phyloP scores from a whole-genome alignment of 257 asterid species.

The Rubia yunnanensis region DNA sequence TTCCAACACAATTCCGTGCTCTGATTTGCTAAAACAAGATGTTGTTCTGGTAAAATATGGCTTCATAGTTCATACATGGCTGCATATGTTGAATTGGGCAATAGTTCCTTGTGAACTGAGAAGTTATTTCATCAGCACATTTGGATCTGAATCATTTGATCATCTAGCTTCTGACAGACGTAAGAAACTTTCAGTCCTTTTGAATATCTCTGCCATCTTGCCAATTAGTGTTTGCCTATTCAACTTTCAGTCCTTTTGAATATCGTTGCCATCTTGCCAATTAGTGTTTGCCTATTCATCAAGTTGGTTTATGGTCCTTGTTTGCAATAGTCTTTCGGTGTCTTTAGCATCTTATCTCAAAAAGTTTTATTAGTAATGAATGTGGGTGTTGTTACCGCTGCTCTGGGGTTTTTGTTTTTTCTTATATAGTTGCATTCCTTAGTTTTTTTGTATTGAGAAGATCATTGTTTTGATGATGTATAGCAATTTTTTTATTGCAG shows the following conservation, averaged over 20 bases:
- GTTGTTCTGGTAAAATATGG: not conserved
- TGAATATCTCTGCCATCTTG: not conserved
- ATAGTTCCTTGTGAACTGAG: not conserved
- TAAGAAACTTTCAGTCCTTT: not conserved
- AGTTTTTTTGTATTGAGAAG: not conserved
- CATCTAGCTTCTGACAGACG: not conserved
- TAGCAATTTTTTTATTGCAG: not conserved
- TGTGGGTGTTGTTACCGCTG: not conserved
- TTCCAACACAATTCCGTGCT: not conserved
- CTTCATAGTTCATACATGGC: not conserved
- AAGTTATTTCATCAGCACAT: not conserved
- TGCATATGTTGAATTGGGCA: no score
- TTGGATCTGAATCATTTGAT: no score
- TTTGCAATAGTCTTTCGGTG: not conserved
- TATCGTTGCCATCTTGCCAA: not conserved
- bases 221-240: not conserved
- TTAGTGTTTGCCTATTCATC: not conserved
- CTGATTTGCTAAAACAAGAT: not conserved
- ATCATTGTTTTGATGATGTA: not conserved
- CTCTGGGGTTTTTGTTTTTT: not conserved
- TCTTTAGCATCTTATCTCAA: no score
- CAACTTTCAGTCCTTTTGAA: not conserved
- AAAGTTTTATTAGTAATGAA: no score
- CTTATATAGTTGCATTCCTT: not conserved
- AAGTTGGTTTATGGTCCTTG: no score